Evolutionary conservation across 352 stramenopile genomes (phyloP), one percentile per base, ranked within the genome.

Genomic region (Plasmopara halstedii): DNA sequence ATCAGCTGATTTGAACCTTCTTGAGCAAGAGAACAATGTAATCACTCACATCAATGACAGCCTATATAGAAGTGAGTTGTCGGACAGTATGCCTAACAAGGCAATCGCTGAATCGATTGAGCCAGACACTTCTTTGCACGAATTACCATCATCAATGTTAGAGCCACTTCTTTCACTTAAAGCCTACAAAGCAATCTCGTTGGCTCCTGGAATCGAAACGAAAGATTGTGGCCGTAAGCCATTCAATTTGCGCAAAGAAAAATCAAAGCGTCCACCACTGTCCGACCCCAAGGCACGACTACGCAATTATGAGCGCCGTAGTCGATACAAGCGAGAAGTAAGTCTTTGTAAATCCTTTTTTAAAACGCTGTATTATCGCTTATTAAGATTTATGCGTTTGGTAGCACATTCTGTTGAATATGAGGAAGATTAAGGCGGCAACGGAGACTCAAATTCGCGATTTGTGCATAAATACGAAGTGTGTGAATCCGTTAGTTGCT

Each of bases 301-400:
- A 17, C 67, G 70, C 36, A 76, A 50, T 56, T 82, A 82, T 44
- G 67, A 82, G 40, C 67, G 70, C 7, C 67, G 67, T 18, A 82
- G 70, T 43, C 67, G 70, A 2, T 53, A 67, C 42, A 82, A 82
- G 32, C 50, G 70, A 48, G 60, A 81, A 60, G 62, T 74, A 57
- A 27, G 21, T 7, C 15, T 37, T 5, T 49, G 29, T 17, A 10
- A 6, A 26, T 6, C 8, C 9, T 42, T 23, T 31, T 29, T 33
- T 15, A 15, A 23, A 42, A 26, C 20, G 1, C 29, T 59, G 41
- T 53, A 37, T 53, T 42, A 60, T 21, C 2, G 41, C 23, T 25
- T 34, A 32, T 54, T 35, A 46, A 37, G 15, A 14, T 38, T 17
- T 39, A 10, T 29, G n/a, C n/a, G n/a, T n/a, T n/a, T 31, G 9